A percentile compares a stretch with the other conserved stretches of the same genome.
Evolutionary conservation across 768 basidiomycete genomes (phyloP).

Genomic region (Sutorius australiensis): DNA sequence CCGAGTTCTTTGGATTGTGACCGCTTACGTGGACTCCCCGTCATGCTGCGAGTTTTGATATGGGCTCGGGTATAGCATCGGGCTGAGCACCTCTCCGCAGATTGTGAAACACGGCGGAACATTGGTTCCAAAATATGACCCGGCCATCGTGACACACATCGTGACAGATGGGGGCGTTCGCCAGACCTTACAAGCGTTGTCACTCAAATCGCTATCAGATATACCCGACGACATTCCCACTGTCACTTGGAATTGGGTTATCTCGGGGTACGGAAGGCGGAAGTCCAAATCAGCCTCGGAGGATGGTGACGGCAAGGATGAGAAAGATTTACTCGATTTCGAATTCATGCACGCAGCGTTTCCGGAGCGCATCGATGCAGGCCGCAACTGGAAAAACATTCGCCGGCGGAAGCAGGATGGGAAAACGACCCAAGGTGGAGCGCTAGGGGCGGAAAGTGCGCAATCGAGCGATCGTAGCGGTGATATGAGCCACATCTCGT

Average conservation of each 20-base stretch:
- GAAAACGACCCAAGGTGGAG: neutral
- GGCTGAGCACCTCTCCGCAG: slow-evolving; percentile 34
- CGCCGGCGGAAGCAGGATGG: neutral
- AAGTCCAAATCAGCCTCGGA: slow-evolving; percentile 1
- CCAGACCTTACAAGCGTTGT: slow-evolving; percentile 37
- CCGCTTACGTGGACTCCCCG: no score
- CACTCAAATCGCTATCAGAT: slow-evolving; percentile 46
- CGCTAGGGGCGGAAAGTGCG: neutral
- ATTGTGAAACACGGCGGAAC: slow-evolving; percentile 62
- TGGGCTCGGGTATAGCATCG: neutral
- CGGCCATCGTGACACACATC: slow-evolving; percentile 59
- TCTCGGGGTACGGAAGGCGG: slow-evolving; percentile 35
- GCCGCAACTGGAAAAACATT: slow-evolving; percentile 23
- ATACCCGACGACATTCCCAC: slow-evolving; percentile 66
- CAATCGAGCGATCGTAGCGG: slow-evolving; percentile 12
- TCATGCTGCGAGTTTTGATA: neutral
- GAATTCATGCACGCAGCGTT: slow-evolving; percentile 49
- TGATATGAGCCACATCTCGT: slow-evolving; percentile 49
- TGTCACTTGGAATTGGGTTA: slow-evolving; percentile 61
- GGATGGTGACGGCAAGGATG: neutral
- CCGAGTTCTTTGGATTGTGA: neutral
- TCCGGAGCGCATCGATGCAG: slow-evolving; percentile 44
- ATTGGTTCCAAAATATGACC: slow-evolving; percentile 56
- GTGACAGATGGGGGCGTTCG: slow-evolving; percentile 43
- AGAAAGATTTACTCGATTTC: slow-evolving; percentile 27